Percentiles rank a stretch among this genome's conserved stretches.
These are phyloP conservation scores for Umbelopsis isabellina DNA, from an alignment of 192 early-diverging fungal genomes.

Conservation along the genomic window DNA sequence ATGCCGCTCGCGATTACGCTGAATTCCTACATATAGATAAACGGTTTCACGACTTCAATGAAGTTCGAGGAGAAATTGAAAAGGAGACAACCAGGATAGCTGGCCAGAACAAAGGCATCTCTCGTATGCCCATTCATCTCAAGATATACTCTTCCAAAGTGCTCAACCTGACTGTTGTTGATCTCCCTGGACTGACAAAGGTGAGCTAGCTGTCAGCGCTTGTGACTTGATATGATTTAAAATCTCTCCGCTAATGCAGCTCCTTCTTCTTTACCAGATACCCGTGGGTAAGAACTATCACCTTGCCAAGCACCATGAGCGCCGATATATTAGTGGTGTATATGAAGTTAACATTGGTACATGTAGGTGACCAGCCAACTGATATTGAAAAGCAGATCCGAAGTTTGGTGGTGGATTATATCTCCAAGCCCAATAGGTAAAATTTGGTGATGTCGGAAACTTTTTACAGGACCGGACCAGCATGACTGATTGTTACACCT, in stretches of 20 bases:
- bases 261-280: conserved; percentile 27
- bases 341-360: conserved; percentile 11
- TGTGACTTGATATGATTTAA: background rate
- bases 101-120: conserved; percentile 80
- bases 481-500: no score
- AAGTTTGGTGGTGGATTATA: conserved; percentile 76
- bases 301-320: background rate
- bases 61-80: conserved; percentile 81
- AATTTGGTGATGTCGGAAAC: conserved; percentile 31
- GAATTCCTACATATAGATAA: conserved; percentile 78
- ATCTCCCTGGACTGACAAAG: conserved; percentile 85
- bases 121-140: conserved; percentile 75
- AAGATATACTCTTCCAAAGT: conserved; percentile 78
- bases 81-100: conserved; percentile 78
- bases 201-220: conserved; percentile 30
- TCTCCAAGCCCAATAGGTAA: conserved; percentile 78
- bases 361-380: conserved; percentile 74
- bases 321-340: no score
- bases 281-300: background rate
- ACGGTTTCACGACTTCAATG: conserved; percentile 74
- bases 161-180: conserved; percentile 80
- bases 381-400: conserved; percentile 85
- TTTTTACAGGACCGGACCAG: no score
- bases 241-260: background rate
- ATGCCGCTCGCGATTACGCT: conserved; percentile 46